Evolutionary conservation across 2,329 filamentous ascomycete genomes (phyloP).

Genomic region (Claviceps fusiformis): DNA sequence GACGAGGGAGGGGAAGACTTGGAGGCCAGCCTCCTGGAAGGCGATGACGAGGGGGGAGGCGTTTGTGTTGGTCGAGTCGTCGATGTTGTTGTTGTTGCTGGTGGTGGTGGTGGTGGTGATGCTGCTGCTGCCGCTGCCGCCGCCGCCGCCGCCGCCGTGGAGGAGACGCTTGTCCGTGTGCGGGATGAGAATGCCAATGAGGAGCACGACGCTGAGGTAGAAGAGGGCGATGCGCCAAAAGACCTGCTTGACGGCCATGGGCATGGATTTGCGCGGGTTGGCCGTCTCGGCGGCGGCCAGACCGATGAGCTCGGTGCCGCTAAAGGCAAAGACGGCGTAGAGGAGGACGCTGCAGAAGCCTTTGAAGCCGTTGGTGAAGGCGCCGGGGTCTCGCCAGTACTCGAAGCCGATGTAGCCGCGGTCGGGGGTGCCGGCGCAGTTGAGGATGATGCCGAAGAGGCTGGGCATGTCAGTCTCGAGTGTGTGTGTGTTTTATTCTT

Average conservation of each 20-base stretch:
- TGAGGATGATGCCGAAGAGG: conserved; percentile 11
- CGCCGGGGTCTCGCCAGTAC: conserved; percentile 12
- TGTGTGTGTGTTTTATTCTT: too few species aligned
- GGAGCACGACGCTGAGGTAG: conserved; percentile 11
- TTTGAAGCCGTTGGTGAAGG: conserved; percentile 13
- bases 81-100: too few species aligned
- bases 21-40: conserved; percentile 5
- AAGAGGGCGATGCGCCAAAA: conserved; percentile 13
- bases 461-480: background rate
- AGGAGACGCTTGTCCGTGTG: conserved; percentile 10
- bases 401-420: conserved; percentile 10
- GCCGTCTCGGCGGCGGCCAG: conserved; percentile 12
- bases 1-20: conserved; percentile 5
- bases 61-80: background rate
- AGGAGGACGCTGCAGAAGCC: conserved; percentile 12
- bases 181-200: conserved; percentile 12
- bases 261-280: conserved; percentile 13
- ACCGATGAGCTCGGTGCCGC: conserved; percentile 13
- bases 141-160: background rate
- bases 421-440: conserved; percentile 9
- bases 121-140: too few species aligned
- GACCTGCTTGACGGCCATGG: conserved; percentile 13
- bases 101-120: too few species aligned
- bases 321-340: conserved; percentile 10
- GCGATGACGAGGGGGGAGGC: conserved; percentile 7